Evolutionary conservation across 2,329 filamentous ascomycete genomes (phyloP), one percentile per base, ranked within the genome.

Genomic region (Calycina herbarum): DNA sequence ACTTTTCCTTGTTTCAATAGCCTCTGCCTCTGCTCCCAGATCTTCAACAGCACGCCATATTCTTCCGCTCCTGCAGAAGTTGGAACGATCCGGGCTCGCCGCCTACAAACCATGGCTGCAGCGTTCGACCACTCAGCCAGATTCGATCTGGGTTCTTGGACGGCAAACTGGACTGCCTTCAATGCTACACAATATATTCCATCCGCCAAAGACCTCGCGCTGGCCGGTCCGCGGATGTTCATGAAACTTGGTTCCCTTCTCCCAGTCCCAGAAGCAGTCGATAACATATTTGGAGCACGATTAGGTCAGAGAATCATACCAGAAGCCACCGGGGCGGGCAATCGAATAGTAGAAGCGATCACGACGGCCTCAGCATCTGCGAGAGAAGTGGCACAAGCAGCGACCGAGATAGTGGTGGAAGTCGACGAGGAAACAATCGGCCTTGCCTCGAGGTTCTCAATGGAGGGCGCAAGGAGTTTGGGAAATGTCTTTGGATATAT

Each of bases 401-500:
- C 69, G 29, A 64, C 71, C 24, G 72, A 72, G 54, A 71, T 71
- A 61, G 65, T 76, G 35, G 62, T 79, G n/a, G 77, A 79, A 29
- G 75, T 78, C 35, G 78, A 80, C 48, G 78, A 80, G 59, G 79
- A 82, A 64, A 76, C 78, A 29, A 64, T 64, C 40, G 76, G 78
- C 33, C 68, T 82, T 65, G 74, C 78, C 64, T 81, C 83, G 6
- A 80, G 80, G 38, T 81, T 89, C 68, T 83, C 85, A 5, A 76
- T 86, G 69, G 86, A 89, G 70, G 80, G 85, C 29, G 81, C 83
- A 1, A 86, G 89, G 74, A 93, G 91, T 56, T 82, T 97, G 56
- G 91, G 92, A 57, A 93, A 92, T 67, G 87, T 98, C 66, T 94
- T 98, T 78, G 91, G 88, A 72, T 99, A 98, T 78, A 83, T 93